Evolutionary conservation across 2,329 filamentous ascomycete species (phyloP), one percentile per base, ranked within the genome.

Genomic region (Coniochaeta prunicola): DNA sequence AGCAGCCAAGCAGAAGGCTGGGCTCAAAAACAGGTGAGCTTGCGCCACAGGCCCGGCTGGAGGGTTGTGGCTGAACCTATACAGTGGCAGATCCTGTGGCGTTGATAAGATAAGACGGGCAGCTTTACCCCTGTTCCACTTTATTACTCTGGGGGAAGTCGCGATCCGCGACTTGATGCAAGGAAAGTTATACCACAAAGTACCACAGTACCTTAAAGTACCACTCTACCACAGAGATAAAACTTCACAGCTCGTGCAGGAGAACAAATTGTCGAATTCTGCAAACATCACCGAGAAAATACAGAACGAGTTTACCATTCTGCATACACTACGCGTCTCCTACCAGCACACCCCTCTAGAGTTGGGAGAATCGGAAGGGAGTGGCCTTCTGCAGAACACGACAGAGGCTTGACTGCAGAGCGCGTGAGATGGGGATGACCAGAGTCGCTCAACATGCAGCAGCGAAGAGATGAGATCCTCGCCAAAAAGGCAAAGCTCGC

Each of bases 401-500:
- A 45, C 36, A 6, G 34, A 45, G 13, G 40, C n/a, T n/a, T 24
- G 8, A 10, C 40, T 24, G 40, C 19, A 12, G 40, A 21, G 24
- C n/a, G 45, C 13, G 45, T 74, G 77, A 71, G 59, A 83, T 82
- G 80, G 76, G 78, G 74, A 45, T 45, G 21, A 69, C 73, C 68
- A 70, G 67, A 67, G 71, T 66, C 69, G 63, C 69, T 62, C 73
- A 76, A 69, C 65, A 88, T 88, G 80, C 85, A 88, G 77, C 88
- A 92, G 81, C 89, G 92, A 68, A 89, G 91, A 79, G 92, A 96
- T 80, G 94, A 99, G 80, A 96, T 99, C 66, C 80, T 94, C 67
- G 92, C 92, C 66, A 99, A 99, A 79, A 93, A 91, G 80, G 93
- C 92, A 63, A 97, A 94, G 80, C 91, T 99, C 68, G 92, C 91